These are phyloP conservation scores for Fusarium ramigenum DNA, from an alignment of 2,329 filamentous ascomycete genomes.

Conservation along the genomic window DNA sequence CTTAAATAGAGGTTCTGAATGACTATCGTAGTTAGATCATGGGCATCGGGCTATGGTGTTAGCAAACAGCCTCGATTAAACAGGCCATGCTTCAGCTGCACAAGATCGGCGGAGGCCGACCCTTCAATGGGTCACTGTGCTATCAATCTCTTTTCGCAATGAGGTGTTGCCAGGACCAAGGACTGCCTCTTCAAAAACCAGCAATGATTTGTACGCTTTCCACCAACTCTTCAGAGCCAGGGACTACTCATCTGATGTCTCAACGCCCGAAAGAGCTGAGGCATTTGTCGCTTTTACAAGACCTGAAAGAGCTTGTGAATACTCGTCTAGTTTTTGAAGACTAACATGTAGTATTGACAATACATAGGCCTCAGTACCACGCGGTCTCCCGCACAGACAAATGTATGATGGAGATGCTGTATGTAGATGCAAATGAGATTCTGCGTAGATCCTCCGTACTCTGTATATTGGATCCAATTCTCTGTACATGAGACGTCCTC, in stretches of 20 bases:
- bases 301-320: not conserved
- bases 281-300: not conserved
- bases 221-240: not conserved
- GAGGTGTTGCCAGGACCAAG: not conserved
- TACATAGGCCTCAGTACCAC: not conserved
- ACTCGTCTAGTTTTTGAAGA: not conserved
- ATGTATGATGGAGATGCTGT: not conserved
- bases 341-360: not conserved
- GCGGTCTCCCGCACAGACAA: not conserved
- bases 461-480: not conserved
- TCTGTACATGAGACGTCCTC: not conserved
- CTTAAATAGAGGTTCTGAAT: not conserved
- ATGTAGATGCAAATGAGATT: not conserved
- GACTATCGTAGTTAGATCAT: not conserved
- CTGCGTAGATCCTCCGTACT: not conserved
- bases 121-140: not conserved
- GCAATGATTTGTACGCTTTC: not conserved
- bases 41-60: accelerated
- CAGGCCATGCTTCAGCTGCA: not conserved
- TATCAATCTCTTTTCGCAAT: not conserved
- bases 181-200: not conserved
- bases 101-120: not conserved
- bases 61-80: not conserved
- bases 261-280: not conserved
- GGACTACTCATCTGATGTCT: not conserved